A percentile compares a stretch with the other conserved stretches of the same genome.
Evolutionary conservation across 2,329 filamentous ascomycete species (phyloP).

Genomic region (Xylaria sp.): DNA sequence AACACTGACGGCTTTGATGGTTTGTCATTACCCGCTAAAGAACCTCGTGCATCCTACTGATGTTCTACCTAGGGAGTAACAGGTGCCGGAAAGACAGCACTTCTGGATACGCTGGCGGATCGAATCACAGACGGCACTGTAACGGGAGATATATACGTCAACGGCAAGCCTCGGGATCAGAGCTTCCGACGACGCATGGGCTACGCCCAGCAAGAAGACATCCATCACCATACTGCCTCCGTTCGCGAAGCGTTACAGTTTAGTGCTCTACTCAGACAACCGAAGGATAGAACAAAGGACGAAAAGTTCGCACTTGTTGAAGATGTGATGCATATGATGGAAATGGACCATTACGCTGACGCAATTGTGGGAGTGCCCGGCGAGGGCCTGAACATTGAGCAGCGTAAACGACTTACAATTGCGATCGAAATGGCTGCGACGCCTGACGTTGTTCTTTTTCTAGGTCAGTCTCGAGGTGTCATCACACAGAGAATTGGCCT

Average conservation of each 20-base stretch:
- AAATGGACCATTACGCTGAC: slow-evolving; percentile 13
- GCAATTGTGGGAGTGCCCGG: slow-evolving; percentile 23
- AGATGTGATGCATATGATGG: slow-evolving; percentile 17
- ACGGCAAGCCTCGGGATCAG: background rate
- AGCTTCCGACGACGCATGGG: background rate
- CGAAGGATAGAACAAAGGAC: slow-evolving; percentile 2
- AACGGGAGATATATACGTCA: background rate
- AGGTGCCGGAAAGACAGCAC: background rate
- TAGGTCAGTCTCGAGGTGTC: too few species aligned
- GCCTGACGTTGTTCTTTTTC: slow-evolving; percentile 69
- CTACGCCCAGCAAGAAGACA: slow-evolving; percentile 37
- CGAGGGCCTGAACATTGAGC: slow-evolving; percentile 52
- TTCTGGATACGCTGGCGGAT: background rate
- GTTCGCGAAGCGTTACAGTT: slow-evolving; percentile 35
- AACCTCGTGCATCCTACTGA: too few species aligned
- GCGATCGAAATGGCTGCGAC: slow-evolving; percentile 79
- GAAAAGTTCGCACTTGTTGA: slow-evolving; percentile 36
- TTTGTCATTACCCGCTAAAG: too few species aligned
- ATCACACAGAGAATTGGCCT: too few species aligned
- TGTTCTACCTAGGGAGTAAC: too few species aligned
- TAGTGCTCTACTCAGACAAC: slow-evolving; percentile 28
- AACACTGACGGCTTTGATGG: too few species aligned
- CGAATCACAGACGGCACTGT: too few species aligned
- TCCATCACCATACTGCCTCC: slow-evolving; percentile 30
- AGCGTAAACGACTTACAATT: slow-evolving; percentile 71